Conservation (phyloP, 805 yeast genomes). For the Starmerella asiatica region DNA sequence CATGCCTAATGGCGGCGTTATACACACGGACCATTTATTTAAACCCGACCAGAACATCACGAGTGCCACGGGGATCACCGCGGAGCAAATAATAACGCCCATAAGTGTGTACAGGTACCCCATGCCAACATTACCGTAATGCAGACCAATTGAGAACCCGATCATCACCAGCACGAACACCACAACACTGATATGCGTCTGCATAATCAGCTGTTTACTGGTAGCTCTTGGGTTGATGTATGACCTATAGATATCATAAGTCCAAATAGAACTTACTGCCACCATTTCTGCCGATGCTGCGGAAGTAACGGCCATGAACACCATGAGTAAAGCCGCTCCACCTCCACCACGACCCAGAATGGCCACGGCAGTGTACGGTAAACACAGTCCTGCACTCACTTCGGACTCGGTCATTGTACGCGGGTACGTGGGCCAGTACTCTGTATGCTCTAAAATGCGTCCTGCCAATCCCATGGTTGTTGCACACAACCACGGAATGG, state of each 20-base stretch:
- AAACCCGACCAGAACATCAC: constrained; percentile 54
- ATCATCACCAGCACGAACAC: constrained; percentile 54
- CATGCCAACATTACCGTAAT: constrained; percentile 71
- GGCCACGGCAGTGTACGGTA: constrained; percentile 67
- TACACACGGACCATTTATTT: constrained; percentile 54
- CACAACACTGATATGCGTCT: constrained; percentile 57
- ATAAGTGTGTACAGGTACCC: constrained; percentile 76
- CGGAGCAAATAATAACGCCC: constrained; percentile 82
- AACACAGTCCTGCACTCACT: constrained; percentile 58
- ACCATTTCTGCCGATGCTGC: constrained; percentile 87
- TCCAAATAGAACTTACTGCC: constrained; percentile 71
- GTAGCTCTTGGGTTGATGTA: constrained; percentile 68
- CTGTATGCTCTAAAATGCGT: constrained; percentile 52
- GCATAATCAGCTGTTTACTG: constrained; percentile 55
- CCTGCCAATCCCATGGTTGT: constrained; percentile 83
- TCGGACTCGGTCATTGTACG: constrained; percentile 49
- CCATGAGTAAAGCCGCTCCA: constrained; percentile 60
- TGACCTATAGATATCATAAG: constrained; percentile 73
- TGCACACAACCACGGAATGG: constrained; percentile 71
- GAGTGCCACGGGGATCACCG: constrained; percentile 64
- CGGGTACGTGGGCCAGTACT: constrained; percentile 73
- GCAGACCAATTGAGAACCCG: constrained; percentile 68
- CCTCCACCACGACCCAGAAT: constrained; percentile 82
- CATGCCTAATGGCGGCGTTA: constrained; percentile 70
- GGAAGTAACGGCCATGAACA: constrained; percentile 86